These are phyloP conservation scores for Leccinum longicurvipes DNA, from an alignment of 768 basidiomycete genomes.

Conservation along the genomic window DNA sequence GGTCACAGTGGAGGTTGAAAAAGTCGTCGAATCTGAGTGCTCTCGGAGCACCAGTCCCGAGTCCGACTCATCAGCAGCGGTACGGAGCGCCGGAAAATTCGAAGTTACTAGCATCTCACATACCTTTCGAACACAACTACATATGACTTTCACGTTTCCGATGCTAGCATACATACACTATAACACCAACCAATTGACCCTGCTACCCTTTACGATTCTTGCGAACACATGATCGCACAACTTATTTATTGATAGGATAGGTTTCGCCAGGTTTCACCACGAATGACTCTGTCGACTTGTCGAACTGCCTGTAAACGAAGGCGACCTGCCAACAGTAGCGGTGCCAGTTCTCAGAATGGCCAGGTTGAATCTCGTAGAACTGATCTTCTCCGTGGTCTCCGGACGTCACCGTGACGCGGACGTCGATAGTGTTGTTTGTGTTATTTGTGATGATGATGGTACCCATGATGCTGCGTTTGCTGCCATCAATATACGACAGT, in stretches of 20 bases:
- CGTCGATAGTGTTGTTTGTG: fast-evolving
- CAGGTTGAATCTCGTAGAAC: neutral
- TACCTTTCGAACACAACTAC: too few relatives aligned
- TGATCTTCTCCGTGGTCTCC: neutral
- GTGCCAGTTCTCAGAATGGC: fast-evolving
- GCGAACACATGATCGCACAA: neutral
- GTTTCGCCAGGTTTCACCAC: neutral
- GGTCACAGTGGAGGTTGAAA: too few relatives aligned
- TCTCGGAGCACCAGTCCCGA: too few relatives aligned
- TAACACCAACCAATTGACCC: neutral
- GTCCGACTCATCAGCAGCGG: too few relatives aligned
- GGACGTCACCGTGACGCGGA: neutral
- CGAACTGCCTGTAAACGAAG: neutral
- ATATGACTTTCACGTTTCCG: neutral
- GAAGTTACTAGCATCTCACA: too few relatives aligned
- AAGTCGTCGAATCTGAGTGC: too few relatives aligned
- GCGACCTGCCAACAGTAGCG: neutral
- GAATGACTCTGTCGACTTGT: neutral
- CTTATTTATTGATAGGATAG: neutral
- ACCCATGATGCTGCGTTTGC: neutral
- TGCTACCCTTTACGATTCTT: neutral
- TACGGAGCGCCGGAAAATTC: too few relatives aligned
- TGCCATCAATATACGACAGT: neutral
- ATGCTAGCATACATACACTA: neutral
- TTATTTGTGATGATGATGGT: neutral